phyloP scores from a whole-genome alignment of 176 grass and related monocot species.

The Canna indica region DNA sequence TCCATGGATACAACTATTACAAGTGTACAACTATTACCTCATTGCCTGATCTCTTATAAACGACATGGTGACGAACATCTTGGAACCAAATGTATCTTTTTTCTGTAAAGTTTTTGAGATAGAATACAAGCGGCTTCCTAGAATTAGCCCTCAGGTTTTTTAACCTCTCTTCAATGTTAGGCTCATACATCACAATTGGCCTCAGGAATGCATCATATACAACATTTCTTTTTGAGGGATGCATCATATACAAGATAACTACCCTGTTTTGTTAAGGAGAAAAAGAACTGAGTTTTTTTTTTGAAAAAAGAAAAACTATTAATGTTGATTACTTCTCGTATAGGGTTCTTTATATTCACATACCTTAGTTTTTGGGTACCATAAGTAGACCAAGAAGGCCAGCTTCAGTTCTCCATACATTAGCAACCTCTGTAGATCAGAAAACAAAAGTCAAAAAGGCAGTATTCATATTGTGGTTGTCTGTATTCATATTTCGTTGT shows the following conservation, averaged over 20 bases:
- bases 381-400: constrained; percentile 82
- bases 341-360: too few relatives aligned
- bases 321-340: too few relatives aligned
- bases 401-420: constrained; percentile 76
- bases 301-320: too few relatives aligned
- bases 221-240: constrained; percentile 59
- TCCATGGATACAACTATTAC: too few relatives aligned
- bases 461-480: too few relatives aligned
- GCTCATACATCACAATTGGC: constrained; percentile 83
- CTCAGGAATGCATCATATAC: constrained; percentile 77
- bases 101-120: constrained; percentile 94
- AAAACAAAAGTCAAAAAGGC: too few relatives aligned
- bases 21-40: too few relatives aligned
- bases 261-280: too few relatives aligned
- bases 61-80: constrained; percentile 45
- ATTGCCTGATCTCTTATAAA: constrained; percentile 39
- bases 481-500: too few relatives aligned
- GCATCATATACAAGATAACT: too few relatives aligned
- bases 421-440: constrained; percentile 42
- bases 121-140: constrained; percentile 64
- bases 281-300: too few relatives aligned
- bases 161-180: constrained; percentile 76
- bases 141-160: constrained; percentile 59
- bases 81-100: constrained; percentile 64
- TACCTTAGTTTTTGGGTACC: constrained; percentile 97